Conservation (phyloP, 192 early-diverging fungal genomes). For the Spizellomyces sp. region DNA sequence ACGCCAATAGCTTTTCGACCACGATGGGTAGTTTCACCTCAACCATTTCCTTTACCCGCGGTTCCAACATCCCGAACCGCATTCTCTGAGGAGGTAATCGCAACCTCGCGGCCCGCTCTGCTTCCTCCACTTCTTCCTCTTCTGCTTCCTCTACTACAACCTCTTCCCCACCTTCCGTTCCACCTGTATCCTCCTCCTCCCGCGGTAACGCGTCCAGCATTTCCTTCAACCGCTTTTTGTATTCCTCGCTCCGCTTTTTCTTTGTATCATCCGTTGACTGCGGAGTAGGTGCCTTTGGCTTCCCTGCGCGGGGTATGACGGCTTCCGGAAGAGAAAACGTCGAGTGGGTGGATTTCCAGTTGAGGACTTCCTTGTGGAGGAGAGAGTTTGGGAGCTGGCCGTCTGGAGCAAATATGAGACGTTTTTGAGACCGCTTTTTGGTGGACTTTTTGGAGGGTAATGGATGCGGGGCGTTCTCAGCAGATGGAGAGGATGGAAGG, state of each 20-base stretch:
- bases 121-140: slow-evolving; percentile 16
- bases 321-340: slow-evolving; percentile 12
- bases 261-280: slow-evolving; percentile 19
- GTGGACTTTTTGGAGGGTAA: not conserved
- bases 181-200: slow-evolving; percentile 32
- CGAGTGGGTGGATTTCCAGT: slow-evolving; percentile 39
- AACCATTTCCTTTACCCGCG: slow-evolving; percentile 14
- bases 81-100: slow-evolving; percentile 6
- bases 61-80: slow-evolving; percentile 18
- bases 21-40: slow-evolving; percentile 37
- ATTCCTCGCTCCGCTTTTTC: slow-evolving; percentile 43
- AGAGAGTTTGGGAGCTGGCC: slow-evolving; percentile 52
- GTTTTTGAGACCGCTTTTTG: not conserved
- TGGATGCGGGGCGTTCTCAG: not conserved
- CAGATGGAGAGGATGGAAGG: not conserved
- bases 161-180: not conserved
- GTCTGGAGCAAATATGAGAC: slow-evolving; percentile 42
- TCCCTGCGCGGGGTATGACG: slow-evolving; percentile 3
- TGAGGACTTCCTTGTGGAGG: slow-evolving; percentile 23
- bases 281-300: slow-evolving; percentile 17
- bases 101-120: not conserved
- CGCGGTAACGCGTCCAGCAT: slow-evolving; percentile 40
- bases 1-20: slow-evolving; percentile 40
- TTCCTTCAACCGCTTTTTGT: slow-evolving; percentile 49
- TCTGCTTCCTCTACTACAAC: slow-evolving; percentile 32